These are phyloP conservation scores for Takashimella koratensis DNA, from an alignment of 1,284 basidiomycete species.

Conservation along the genomic window DNA sequence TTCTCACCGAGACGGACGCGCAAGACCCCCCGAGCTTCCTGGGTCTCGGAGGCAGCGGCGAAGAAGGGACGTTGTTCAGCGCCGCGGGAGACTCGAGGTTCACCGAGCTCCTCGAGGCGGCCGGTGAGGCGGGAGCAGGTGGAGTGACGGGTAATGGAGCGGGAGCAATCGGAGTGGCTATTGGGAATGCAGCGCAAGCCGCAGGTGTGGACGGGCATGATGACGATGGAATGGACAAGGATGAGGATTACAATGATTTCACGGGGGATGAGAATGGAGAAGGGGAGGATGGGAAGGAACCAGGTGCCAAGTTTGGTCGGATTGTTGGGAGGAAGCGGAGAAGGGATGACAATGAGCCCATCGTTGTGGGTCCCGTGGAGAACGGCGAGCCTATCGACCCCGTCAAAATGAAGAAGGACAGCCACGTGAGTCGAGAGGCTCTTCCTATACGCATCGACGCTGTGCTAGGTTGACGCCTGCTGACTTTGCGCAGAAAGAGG, in stretches of 20 bases:
- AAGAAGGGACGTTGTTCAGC: slow-evolving; percentile 11
- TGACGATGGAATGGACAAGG: background rate
- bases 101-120: slow-evolving; percentile 16
- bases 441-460: background rate
- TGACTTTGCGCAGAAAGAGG: slow-evolving; percentile 73
- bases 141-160: slow-evolving; percentile 1
- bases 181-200: background rate
- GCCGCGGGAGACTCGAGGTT: slow-evolving; percentile 15
- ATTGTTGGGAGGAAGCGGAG: slow-evolving; percentile 15
- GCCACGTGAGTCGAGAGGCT: slow-evolving; percentile 26
- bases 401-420: slow-evolving; percentile 41
- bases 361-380: slow-evolving; percentile 16
- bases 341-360: slow-evolving; percentile 15
- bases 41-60: slow-evolving; percentile 10
- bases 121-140: slow-evolving; percentile 7
- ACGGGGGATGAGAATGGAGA: background rate
- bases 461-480: slow-evolving; percentile 1
- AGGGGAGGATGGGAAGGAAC: slow-evolving; percentile 3
- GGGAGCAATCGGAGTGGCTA: background rate
- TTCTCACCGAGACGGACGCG: slow-evolving; percentile 11
- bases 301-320: slow-evolving; percentile 3
- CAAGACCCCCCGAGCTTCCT: slow-evolving; percentile 8
- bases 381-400: slow-evolving; percentile 29
- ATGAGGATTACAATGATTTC: slow-evolving; percentile 1
- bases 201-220: background rate